Percentiles rank a stretch among this genome's conserved stretches.
These are phyloP conservation scores for Manihot esculenta DNA, from an alignment of 441 rosid species.

Conservation along the genomic window DNA sequence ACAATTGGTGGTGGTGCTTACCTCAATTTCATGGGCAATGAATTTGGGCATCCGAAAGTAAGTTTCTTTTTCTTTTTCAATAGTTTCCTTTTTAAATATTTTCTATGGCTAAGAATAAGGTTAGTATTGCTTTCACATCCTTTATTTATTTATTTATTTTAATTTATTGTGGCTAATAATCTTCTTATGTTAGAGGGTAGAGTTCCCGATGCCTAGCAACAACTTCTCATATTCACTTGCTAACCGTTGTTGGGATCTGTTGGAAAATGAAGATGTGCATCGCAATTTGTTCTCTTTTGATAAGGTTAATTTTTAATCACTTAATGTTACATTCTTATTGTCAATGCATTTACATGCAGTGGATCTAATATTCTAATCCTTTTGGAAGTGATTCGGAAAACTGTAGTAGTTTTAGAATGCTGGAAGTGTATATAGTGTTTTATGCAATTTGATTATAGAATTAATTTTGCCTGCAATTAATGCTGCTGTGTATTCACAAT, in stretches of 20 bases:
- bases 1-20: constrained; percentile 82
- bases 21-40: constrained; percentile 98
- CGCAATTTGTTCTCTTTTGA: constrained; percentile 69
- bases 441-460: background rate
- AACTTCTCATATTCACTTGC: constrained; percentile 89
- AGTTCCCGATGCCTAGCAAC: constrained; percentile 90
- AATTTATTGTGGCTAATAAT: constrained; percentile 30
- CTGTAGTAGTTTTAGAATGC: background rate
- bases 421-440: constrained; percentile 16
- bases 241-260: constrained; percentile 80
- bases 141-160: constrained; percentile 2
- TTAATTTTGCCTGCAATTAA: background rate
- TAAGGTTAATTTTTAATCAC: constrained; percentile 50
- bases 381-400: background rate
- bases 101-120: background rate
- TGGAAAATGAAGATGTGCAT: constrained; percentile 57
- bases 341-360: constrained; percentile 8
- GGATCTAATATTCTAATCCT: constrained; percentile 3
- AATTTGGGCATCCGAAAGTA: constrained; percentile 97
- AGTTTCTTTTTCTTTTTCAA: constrained; percentile 10
- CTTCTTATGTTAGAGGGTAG: constrained; percentile 63
- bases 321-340: constrained; percentile 6
- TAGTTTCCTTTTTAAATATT: background rate
- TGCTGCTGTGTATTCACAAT: constrained; percentile 1
- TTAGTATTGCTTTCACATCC: constrained; percentile 19